Conservation (phyloP, 1,284 basidiomycete genomes). For the Coniferiporia weirii region DNA sequence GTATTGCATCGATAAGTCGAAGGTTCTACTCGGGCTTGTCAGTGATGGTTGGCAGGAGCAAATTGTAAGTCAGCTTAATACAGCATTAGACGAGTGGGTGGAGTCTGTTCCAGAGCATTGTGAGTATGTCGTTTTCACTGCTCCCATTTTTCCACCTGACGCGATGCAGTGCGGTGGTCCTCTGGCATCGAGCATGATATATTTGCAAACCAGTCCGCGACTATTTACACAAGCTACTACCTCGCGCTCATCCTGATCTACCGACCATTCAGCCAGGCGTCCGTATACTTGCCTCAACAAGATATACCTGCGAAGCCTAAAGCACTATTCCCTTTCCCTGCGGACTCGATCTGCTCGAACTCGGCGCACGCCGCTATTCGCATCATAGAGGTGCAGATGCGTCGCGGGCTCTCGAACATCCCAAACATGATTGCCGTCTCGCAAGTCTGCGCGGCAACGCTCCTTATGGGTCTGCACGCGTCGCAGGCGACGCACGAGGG, state of each 20-base stretch:
- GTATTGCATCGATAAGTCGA: slow-evolving; percentile 71
- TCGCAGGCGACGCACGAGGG: background rate
- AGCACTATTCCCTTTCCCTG: slow-evolving; percentile 14
- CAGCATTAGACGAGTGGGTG: slow-evolving; percentile 68
- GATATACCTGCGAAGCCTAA: slow-evolving; percentile 3
- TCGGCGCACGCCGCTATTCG: slow-evolving; percentile 12
- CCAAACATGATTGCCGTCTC: slow-evolving; percentile 15
- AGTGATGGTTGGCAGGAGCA: slow-evolving; percentile 52
- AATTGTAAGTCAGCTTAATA: slow-evolving; percentile 67
- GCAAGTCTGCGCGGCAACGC: slow-evolving; percentile 10
- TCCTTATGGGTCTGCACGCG: slow-evolving; percentile 7
- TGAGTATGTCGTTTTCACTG: slow-evolving; percentile 33
- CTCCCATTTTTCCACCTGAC: slow-evolving; percentile 7
- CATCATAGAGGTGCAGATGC: slow-evolving; percentile 11
- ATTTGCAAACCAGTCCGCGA: slow-evolving; percentile 65
- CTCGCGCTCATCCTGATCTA: slow-evolving; percentile 68
- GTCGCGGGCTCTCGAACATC: slow-evolving; percentile 8
- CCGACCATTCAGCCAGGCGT: slow-evolving; percentile 48
- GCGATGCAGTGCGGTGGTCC: slow-evolving; percentile 58
- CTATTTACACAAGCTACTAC: slow-evolving; percentile 67
- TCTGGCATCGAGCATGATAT: slow-evolving; percentile 46
- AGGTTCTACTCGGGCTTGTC: slow-evolving; percentile 43
- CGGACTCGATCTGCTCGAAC: slow-evolving; percentile 15
- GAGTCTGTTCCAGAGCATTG: slow-evolving; percentile 63
- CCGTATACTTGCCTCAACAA: slow-evolving; percentile 8